Evolutionary conservation across 1,284 basidiomycete genomes (phyloP).

Genomic region (Ustilago bromivora): DNA sequence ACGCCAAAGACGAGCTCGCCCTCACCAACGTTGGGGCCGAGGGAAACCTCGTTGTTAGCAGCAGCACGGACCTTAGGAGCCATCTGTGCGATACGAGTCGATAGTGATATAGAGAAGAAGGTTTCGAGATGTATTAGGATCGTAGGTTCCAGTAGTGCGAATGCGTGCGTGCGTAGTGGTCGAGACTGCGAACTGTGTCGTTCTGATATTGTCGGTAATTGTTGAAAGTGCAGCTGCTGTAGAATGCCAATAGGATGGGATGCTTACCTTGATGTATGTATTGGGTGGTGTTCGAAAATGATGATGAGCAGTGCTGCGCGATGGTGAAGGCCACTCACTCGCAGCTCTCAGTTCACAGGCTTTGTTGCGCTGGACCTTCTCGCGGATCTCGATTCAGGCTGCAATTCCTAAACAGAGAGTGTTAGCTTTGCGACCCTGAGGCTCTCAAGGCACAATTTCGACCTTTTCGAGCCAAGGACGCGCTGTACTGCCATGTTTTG

Average conservation of each 20-base stretch:
- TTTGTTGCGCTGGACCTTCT: not conserved
- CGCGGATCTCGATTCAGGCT: not conserved
- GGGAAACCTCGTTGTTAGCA: conserved; percentile 65
- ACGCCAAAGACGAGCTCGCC: conserved; percentile 70
- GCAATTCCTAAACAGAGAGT: not conserved
- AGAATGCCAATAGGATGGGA: conserved; percentile 9
- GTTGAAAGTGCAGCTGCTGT: conserved; percentile 16
- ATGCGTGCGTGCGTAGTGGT: not conserved
- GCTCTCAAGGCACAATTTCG: not conserved
- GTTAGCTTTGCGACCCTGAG: not conserved
- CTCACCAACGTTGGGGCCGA: conserved; percentile 69
- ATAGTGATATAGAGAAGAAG: not conserved
- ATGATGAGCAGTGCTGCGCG: conserved; percentile 26
- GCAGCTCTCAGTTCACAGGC: not conserved
- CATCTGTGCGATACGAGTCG: conserved; percentile 54
- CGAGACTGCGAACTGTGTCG: conserved; percentile 5
- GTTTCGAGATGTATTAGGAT: not conserved
- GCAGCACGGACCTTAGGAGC: conserved; percentile 67
- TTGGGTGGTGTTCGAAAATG: conserved; percentile 44
- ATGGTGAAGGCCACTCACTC: conserved; percentile 22
- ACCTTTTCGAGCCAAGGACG: not conserved
- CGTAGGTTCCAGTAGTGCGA: no score
- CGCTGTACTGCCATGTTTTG: conserved; percentile 19
- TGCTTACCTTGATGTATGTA: conserved; percentile 52
- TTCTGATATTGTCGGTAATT: not conserved